A percentile compares a stretch with the other conserved stretches of the same genome.
These are phyloP conservation scores for Nymphaea colorata DNA, from an alignment of 164 flowering plant species.

Conservation along the genomic window DNA sequence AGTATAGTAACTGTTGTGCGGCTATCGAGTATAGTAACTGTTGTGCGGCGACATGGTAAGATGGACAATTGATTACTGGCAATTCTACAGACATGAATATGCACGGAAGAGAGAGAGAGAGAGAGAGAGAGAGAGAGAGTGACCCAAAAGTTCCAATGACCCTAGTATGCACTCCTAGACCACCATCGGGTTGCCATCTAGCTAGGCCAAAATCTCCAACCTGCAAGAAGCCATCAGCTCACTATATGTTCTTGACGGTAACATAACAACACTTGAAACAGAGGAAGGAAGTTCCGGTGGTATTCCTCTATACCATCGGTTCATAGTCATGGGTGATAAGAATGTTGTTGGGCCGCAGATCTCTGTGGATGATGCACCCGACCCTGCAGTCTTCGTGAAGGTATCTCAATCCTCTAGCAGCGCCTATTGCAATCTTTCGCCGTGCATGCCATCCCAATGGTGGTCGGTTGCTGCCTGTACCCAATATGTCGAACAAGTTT, in stretches of 20 bases:
- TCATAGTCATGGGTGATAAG: constrained; percentile 87
- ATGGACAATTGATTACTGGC: too few relatives aligned
- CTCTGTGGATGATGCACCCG: constrained; percentile 80
- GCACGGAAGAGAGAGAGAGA: too few relatives aligned
- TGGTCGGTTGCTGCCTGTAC: constrained; percentile 26
- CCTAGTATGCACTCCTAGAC: constrained; percentile 25
- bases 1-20: too few relatives aligned
- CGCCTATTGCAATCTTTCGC: constrained; percentile 66
- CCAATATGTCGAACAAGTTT: too few relatives aligned
- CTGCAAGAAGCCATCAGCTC: constrained; percentile 15
- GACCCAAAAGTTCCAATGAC: constrained; percentile 62
- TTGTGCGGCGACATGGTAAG: too few relatives aligned
- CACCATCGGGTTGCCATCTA: constrained; percentile 48
- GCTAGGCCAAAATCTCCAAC: constrained; percentile 89
- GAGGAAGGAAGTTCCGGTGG: background rate
- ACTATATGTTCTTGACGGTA: too few relatives aligned
- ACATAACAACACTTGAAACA: background rate
- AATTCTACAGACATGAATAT: too few relatives aligned
- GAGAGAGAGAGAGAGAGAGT: background rate
- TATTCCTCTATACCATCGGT: constrained; percentile 41
- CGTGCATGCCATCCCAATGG: constrained; percentile 54
- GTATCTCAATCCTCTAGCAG: constrained; percentile 81
- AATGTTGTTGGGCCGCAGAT: constrained; percentile 69
- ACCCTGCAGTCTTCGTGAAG: constrained; percentile 96
- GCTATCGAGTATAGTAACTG: too few relatives aligned